Evolutionary conservation across 768 basidiomycete genomes (phyloP).

Genomic region (Sarcomyxa edulis): DNA sequence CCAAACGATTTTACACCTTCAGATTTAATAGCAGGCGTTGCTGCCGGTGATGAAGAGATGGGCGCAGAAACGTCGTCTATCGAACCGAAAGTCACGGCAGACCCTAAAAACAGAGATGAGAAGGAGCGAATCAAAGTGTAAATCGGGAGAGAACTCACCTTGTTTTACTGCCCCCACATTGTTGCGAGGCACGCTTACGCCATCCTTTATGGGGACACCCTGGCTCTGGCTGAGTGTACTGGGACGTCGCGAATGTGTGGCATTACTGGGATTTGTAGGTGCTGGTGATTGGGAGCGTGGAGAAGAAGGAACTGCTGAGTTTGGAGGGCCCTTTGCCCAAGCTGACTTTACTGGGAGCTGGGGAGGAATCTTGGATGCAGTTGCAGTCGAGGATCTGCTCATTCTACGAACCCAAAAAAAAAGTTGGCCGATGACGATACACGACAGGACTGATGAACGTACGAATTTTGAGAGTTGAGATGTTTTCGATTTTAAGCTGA

Average conservation of each 20-base stretch:
- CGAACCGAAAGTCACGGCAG: conserved; percentile 80
- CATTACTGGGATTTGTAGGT: conserved; percentile 41
- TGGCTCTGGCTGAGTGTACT: conserved; percentile 66
- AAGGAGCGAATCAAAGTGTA: conserved; percentile 8
- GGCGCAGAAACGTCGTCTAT: conserved; percentile 77
- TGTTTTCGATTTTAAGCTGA: conserved; percentile 32
- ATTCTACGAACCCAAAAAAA: conserved; percentile 50
- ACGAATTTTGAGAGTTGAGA: conserved; percentile 39
- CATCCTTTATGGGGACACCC: conserved; percentile 73
- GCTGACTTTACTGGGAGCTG: conserved; percentile 79
- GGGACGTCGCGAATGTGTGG: conserved; percentile 72
- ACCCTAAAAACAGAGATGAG: conserved; percentile 27
- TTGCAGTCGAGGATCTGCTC: conserved; percentile 85
- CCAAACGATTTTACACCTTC: conserved; percentile 82
- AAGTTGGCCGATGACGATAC: too few relatives aligned
- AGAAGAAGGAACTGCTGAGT: conserved; percentile 43
- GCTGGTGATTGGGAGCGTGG: conserved; percentile 80
- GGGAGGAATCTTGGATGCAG: conserved; percentile 67
- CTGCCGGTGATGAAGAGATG: conserved; percentile 79
- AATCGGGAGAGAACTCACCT: conserved; percentile 34
- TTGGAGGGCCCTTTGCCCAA: conserved; percentile 89
- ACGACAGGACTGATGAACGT: conserved; percentile 15
- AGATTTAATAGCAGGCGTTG: conserved; percentile 57
- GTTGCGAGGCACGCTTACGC: conserved; percentile 66
- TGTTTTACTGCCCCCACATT: conserved; percentile 64